Evolutionary conservation across 306 rosid species (phyloP).

Genomic region (Gillenia trifoliata): DNA sequence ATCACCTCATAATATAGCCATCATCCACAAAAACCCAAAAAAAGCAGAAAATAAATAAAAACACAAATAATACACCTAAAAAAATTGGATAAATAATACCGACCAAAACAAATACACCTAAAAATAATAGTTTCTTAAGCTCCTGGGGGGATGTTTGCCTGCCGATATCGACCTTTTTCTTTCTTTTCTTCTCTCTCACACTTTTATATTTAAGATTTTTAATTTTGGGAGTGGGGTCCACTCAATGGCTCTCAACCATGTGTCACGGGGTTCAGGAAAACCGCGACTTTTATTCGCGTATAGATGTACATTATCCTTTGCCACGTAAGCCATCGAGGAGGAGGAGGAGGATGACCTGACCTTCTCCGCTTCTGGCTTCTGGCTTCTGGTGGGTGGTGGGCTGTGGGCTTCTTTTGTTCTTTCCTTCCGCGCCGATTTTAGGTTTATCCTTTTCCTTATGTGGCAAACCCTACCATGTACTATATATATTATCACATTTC

Average conservation of each 20-base stretch:
- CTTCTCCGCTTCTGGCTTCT: not conserved
- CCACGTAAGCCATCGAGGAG: not conserved
- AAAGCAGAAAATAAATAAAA: too few species aligned
- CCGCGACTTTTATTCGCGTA: not conserved
- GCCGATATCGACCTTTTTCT: not conserved
- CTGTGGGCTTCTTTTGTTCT: not conserved
- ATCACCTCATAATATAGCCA: too few species aligned
- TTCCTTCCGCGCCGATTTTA: conserved; percentile 6
- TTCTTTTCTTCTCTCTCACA: not conserved
- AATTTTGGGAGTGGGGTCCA: not conserved
- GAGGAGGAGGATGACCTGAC: not conserved
- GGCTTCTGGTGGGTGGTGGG: not conserved
- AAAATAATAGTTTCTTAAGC: not conserved
- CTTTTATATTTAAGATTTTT: not conserved
- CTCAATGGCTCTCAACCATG: not conserved
- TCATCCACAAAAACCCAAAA: too few species aligned
- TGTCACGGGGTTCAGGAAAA: not conserved
- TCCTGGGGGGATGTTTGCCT: conserved; percentile 23
- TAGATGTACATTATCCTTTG: not conserved
- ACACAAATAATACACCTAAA: not conserved
- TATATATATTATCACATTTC: not conserved
- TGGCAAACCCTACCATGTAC: conserved; percentile 1
- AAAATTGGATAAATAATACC: not conserved
- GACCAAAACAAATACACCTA: not conserved
- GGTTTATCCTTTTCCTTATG: not conserved